Conservation (phyloP, 139 green algal genomes). For the Tetradesmus lagerheimii region DNA sequence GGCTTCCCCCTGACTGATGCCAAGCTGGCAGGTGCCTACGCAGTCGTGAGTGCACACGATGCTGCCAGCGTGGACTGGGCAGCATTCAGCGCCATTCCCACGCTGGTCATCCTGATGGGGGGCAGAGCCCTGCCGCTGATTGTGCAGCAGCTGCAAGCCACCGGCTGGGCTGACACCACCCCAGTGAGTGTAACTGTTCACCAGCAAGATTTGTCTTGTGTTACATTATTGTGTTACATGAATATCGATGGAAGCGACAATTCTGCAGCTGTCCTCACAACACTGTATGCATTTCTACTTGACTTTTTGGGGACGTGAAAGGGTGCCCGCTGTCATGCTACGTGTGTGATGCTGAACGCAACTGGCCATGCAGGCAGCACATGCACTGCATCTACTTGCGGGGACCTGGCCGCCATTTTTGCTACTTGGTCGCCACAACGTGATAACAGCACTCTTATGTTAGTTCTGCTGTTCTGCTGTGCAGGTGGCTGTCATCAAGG, state of each 20-base stretch:
- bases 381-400: not conserved
- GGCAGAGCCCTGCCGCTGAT: conserved; percentile 58
- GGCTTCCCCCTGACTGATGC: conserved; percentile 81
- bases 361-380: not conserved
- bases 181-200: conserved; percentile 47
- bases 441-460: no score
- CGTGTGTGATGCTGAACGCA: not conserved
- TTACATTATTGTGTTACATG: no score
- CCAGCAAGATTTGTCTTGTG: no score
- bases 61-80: conserved; percentile 64
- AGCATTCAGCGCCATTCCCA: conserved; percentile 61
- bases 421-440: no score
- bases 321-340: not conserved
- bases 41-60: conserved; percentile 72
- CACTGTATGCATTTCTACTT: not conserved
- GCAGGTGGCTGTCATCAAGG: conserved; percentile 68
- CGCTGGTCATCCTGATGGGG: conserved; percentile 84
- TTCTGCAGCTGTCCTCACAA: no score
- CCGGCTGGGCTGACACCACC: conserved; percentile 48
- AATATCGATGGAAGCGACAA: no score
- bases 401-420: not conserved
- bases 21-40: conserved; percentile 62
- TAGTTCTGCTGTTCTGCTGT: not conserved
- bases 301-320: not conserved
- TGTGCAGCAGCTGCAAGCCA: conserved; percentile 45